Percentiles rank a stretch among this genome's conserved stretches.
phyloP scores from a whole-genome alignment of 495 filamentous ascomycete genomes.

The Hypoxylon fuscum region DNA sequence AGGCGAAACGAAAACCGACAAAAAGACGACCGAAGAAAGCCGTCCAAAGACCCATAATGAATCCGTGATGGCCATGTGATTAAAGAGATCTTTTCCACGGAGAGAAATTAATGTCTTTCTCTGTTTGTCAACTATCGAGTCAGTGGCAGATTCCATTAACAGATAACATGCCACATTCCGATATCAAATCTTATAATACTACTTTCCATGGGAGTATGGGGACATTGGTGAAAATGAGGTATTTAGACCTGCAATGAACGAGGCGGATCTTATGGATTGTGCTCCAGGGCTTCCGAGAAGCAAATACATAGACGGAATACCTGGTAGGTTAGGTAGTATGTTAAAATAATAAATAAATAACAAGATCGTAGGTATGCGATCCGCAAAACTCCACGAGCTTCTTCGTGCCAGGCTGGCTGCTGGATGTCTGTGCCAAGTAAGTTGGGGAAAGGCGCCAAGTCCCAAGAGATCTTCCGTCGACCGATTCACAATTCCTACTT shows the following conservation, averaged over 20 bases:
- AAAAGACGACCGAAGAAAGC: neutral
- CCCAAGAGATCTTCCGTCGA: slow-evolving; percentile 31
- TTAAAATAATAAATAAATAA: neutral
- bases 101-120: slow-evolving; percentile 6
- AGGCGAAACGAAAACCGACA: neutral
- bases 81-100: neutral
- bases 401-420: slow-evolving; percentile 11
- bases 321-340: too few relatives aligned
- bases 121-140: neutral
- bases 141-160: neutral
- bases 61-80: neutral
- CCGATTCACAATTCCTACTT: slow-evolving; percentile 16
- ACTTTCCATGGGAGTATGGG: too few relatives aligned
- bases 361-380: slow-evolving; percentile 8
- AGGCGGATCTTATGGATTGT: too few relatives aligned
- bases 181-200: too few relatives aligned
- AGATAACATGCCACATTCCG: too few relatives aligned
- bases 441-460: slow-evolving; percentile 26
- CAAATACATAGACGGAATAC: neutral
- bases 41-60: neutral
- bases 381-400: neutral
- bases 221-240: too few relatives aligned
- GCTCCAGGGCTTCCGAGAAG: too few relatives aligned
- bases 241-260: too few relatives aligned
- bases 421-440: slow-evolving; percentile 23